Conservation (phyloP, 495 filamentous ascomycete genomes). For the Aspergillus cristatus region DNA sequence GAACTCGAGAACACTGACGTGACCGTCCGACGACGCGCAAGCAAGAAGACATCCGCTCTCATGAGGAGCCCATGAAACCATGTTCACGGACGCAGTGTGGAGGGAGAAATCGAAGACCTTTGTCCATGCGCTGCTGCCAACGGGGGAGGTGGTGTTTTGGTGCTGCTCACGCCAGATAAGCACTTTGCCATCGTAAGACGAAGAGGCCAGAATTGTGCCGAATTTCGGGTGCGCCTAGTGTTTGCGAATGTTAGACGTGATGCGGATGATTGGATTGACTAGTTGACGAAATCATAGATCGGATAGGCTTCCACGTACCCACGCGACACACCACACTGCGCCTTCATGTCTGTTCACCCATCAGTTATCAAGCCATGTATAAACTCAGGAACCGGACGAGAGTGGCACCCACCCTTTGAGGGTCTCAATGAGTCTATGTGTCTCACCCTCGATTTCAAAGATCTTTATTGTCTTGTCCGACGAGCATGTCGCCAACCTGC, state of each 20-base stretch:
- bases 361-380: not conserved
- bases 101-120: constrained; percentile 83
- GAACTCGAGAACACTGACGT: constrained; percentile 89
- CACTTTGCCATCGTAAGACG: constrained; percentile 94
- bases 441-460: constrained; percentile 93
- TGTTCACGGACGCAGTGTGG: constrained; percentile 92
- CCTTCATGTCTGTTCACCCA: constrained; percentile 66
- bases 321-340: constrained; percentile 92
- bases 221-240: constrained; percentile 92
- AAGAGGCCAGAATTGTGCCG: constrained; percentile 91
- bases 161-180: constrained; percentile 93
- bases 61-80: constrained; percentile 94
- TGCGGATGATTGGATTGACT: too few species aligned
- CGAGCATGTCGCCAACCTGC: constrained; percentile 91
- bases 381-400: too few species aligned
- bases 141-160: constrained; percentile 34
- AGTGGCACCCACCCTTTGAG: constrained; percentile 67
- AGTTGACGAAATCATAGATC: too few species aligned
- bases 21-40: constrained; percentile 87
- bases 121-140: constrained; percentile 53
- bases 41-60: constrained; percentile 91
- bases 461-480: constrained; percentile 99
- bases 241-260: too few species aligned
- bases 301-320: constrained; percentile 42
- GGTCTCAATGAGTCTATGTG: constrained; percentile 84